Percentiles rank a stretch among this genome's conserved stretches.
Conservation (phyloP, 495 filamentous ascomycete genomes). For the Pyronema omphalodes region DNA sequence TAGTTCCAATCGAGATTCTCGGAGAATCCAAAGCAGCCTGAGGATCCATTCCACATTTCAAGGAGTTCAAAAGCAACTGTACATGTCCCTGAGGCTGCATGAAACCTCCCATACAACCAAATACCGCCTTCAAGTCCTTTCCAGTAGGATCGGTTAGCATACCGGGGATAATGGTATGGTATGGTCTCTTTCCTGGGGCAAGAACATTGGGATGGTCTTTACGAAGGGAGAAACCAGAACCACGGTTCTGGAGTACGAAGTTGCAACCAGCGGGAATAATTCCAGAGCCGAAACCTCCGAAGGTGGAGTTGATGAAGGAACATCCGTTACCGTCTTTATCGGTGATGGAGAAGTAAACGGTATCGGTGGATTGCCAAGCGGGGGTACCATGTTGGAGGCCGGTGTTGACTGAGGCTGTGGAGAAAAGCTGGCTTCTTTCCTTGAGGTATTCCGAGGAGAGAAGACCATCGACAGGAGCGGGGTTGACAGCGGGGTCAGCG, state of each 20-base stretch:
- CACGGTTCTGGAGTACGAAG: conserved; percentile 92
- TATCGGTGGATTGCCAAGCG: conserved; percentile 56
- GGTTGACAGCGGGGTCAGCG: conserved; percentile 52
- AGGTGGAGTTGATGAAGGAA: conserved; percentile 92
- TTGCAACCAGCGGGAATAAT: conserved; percentile 72
- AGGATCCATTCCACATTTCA: conserved; percentile 64
- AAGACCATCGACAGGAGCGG: conserved; percentile 45
- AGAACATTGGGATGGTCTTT: conserved; percentile 56
- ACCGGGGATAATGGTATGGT: conserved; percentile 94
- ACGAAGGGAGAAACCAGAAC: conserved; percentile 56
- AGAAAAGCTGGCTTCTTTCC: conserved; percentile 50
- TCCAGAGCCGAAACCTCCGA: conserved; percentile 69
- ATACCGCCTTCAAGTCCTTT: conserved; percentile 49
- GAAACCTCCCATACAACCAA: conserved; percentile 94
- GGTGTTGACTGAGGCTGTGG: conserved; percentile 35
- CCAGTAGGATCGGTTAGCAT: conserved; percentile 53
- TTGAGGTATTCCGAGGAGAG: conserved; percentile 47
- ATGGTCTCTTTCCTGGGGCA: conserved; percentile 71
- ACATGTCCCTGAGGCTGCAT: conserved; percentile 99
- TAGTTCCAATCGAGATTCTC: conserved; percentile 52
- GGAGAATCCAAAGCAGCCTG: conserved; percentile 86
- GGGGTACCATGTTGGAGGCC: conserved; percentile 41
- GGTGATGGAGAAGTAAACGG: conserved; percentile 78
- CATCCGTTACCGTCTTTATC: conserved; percentile 73
- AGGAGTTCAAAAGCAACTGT: conserved; percentile 80